Evolutionary conservation across 257 asterid genomes (phyloP), one percentile per base, ranked within the genome.

Genomic region (Fraxinus americana): DNA sequence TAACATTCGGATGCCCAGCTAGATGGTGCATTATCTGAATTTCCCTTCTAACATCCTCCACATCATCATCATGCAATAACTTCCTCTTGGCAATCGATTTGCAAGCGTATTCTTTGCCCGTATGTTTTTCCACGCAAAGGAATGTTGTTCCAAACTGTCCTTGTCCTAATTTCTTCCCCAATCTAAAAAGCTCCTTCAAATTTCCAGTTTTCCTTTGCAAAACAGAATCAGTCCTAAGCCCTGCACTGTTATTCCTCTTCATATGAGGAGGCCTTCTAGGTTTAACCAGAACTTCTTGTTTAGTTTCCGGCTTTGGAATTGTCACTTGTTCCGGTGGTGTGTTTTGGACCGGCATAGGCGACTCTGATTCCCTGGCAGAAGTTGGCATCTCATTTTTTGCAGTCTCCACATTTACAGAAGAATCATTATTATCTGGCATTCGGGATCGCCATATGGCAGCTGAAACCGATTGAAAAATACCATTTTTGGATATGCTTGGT

Each of bases 11-110:
- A 76, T 94, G 94, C 75, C 96, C 98, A 0, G 96, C 90, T 79
- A 94, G 84, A 81, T 94, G 98, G 85, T 94, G 98, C 98, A 94
- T 92, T 87, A 94, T 94, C 91, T 94, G 98, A 86, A 94, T 90
- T 66, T 94, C 98, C 88, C 98, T 87, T 79, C 98, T 90, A 45
- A 94, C 98, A 82, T 94, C 98, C 88, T 94, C 98, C 19, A 94
- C 98, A 59, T 94, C 98, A 11, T 94, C 98, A 43, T 94, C 97
- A 0, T 93, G 86, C 74, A 92, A 75, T 45, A 94, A 80, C 89
- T 94, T 94, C 88, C 98, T 90, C 91, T 94, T 94, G 14, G 97
- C 97, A 71, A 94, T 94, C 3, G 98, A 94, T 75, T 94, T 94
- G 90, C 98, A 94, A 7, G 98, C 98, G n/a, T 82, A 92, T 73